Evolutionary conservation across 1,284 basidiomycete species (phyloP).

Genomic region (Trichosporon coremiiforme): DNA sequence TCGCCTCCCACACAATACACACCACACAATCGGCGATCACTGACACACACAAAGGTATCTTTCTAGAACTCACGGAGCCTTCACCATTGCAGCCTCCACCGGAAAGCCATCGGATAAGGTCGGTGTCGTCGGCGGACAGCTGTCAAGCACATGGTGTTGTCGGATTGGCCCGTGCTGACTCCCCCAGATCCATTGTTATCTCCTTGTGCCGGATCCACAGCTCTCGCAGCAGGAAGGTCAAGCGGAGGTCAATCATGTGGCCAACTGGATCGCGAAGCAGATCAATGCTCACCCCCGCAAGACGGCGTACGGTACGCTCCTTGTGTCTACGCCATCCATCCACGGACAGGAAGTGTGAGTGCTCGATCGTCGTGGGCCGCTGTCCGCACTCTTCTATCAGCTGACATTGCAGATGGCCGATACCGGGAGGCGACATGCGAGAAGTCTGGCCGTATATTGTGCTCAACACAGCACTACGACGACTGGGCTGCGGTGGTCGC

Average conservation of each 20-base stretch:
- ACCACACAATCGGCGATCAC: neutral
- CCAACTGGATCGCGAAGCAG: slow-evolving; percentile 39
- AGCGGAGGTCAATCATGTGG: slow-evolving; percentile 39
- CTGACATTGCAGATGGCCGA: slow-evolving; percentile 35
- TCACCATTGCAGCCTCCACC: slow-evolving; percentile 50
- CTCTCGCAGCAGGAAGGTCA: slow-evolving; percentile 36
- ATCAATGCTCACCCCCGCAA: slow-evolving; percentile 36
- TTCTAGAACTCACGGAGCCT: slow-evolving; percentile 48
- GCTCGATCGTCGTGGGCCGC: neutral
- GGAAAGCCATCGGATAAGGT: slow-evolving; percentile 52
- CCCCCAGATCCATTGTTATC: slow-evolving; percentile 47
- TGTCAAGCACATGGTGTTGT: neutral
- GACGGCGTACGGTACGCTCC: slow-evolving; percentile 47
- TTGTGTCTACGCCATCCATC: slow-evolving; percentile 44
- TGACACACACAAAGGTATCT: slow-evolving; percentile 43
- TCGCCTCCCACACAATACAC: neutral
- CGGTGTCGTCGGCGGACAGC: slow-evolving; percentile 9
- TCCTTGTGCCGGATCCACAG: slow-evolving; percentile 39
- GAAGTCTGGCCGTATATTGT: slow-evolving; percentile 48
- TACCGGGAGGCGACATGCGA: slow-evolving; percentile 49
- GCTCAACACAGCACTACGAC: slow-evolving; percentile 50
- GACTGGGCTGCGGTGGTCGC: slow-evolving; percentile 53
- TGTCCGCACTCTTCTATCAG: neutral
- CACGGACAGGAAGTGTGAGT: slow-evolving; percentile 53
- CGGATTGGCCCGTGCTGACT: slow-evolving; percentile 15